Base-by-base conservation (phyloP, 306 rosid species). In the Cucumis hystrix region DNA sequence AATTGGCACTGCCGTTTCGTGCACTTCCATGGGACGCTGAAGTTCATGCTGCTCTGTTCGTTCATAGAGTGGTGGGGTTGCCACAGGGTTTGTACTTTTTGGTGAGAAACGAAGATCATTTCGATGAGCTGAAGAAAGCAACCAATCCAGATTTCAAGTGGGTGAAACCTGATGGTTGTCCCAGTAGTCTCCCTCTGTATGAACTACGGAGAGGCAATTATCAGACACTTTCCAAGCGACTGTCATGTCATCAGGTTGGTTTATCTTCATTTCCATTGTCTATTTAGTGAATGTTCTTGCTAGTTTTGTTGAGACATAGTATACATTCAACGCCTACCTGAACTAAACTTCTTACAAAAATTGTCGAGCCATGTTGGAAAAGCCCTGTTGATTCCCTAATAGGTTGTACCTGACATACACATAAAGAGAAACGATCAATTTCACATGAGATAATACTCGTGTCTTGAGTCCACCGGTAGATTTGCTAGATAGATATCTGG, bases 11-110 rank as follows among this genome's bases (percentile, higher is more conserved):
- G 89, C 96, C 96, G 0, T 92, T 89, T 58, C 85, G 93, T 11
- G 87, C 87, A 0, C 91, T 95, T 71, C 68, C 96, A 0, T 95
- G 98, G 98, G 95, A 95, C 55, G 91, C 98, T 1, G 88, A 95
- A 88, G 93, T 92, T 62, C 98, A 95, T 79, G 96, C 96, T 54
- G 97, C 84, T 66, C 84, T 95, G 84, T 95, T 92, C 86, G 98
- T 95, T 74, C 98, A 92, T 84, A 87, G 97, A 76, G 97, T 95
- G 89, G 82, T 9, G 23, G 96, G 95, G 17, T 82, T 95, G 79
- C 91, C 91, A 0, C 86, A 82, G 77, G 98, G 97, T 35, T 76
- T 92, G 84, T 95, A 95, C 87, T 89, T 92, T 78, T 80, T 95
- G 70, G 96, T 95, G 82, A 90, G 98, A 79, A 95, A 92, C 82